Evolutionary conservation across 2,329 filamentous ascomycete genomes (phyloP).

Genomic region (Pleomassaria siparia): DNA sequence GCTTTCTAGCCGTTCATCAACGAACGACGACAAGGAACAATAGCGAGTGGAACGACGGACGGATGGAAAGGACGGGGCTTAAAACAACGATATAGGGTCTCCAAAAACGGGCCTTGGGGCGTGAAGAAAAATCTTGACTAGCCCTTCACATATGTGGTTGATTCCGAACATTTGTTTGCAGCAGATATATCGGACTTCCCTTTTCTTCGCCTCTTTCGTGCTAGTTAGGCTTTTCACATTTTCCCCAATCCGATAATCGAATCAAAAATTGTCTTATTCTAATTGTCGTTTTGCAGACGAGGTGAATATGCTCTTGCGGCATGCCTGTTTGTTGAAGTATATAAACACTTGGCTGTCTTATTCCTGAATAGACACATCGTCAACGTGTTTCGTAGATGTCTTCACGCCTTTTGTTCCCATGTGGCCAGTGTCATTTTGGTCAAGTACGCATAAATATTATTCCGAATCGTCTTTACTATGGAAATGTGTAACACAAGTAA

Average conservation of each 20-base stretch:
- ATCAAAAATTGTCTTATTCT: constrained; percentile 1
- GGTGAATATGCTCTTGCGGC: neutral
- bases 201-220: constrained; percentile 2
- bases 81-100: constrained; percentile 23
- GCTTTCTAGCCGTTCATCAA: constrained; percentile 2
- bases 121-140: constrained; percentile 19
- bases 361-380: no score
- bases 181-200: constrained; percentile 1
- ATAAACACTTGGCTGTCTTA: no score
- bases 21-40: constrained; percentile 1
- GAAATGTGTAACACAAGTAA: no score
- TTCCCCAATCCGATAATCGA: constrained; percentile 1
- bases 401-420: no score
- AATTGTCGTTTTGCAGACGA: neutral
- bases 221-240: neutral
- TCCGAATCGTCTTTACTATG: neutral
- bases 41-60: constrained; percentile 22
- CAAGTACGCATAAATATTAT: neutral
- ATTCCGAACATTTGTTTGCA: neutral
- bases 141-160: constrained; percentile 1
- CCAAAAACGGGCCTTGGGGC: constrained; percentile 21
- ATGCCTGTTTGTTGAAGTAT: neutral
- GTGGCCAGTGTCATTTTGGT: no score
- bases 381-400: no score
- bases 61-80: constrained; percentile 15